A percentile compares a stretch with the other conserved stretches of the same genome.
phyloP scores from a whole-genome alignment of 2,329 filamentous ascomycete genomes.

The Sporothrix sp. region DNA sequence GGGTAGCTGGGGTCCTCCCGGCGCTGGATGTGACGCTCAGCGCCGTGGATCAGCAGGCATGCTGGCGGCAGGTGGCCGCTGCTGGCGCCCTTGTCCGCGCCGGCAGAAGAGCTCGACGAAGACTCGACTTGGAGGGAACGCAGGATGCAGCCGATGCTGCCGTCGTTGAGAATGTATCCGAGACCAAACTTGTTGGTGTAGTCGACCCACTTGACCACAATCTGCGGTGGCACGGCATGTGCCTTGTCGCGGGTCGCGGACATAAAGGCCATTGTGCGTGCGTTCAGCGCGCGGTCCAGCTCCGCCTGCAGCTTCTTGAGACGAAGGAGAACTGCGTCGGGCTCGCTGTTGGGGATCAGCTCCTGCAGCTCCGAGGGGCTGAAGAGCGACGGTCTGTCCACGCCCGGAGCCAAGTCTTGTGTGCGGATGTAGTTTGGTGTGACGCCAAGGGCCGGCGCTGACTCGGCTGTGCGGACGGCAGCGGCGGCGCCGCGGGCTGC shows the following conservation, averaged over 20 bases:
- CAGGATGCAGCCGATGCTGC: slow-evolving; percentile 64
- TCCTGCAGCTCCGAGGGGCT: slow-evolving; percentile 43
- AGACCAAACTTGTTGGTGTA: slow-evolving; percentile 82
- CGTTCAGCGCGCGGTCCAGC: slow-evolving; percentile 52
- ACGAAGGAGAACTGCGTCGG: slow-evolving; percentile 47
- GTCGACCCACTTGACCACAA: slow-evolving; percentile 75
- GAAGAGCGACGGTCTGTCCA: slow-evolving; percentile 40
- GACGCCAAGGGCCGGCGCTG: not conserved
- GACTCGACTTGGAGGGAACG: slow-evolving; percentile 37
- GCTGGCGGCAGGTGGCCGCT: slow-evolving; percentile 57
- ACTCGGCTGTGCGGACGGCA: not conserved
- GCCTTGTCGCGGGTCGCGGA: slow-evolving; percentile 42
- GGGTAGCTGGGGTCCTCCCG: slow-evolving; percentile 44
- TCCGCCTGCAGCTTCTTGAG: slow-evolving; percentile 49
- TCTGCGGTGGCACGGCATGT: slow-evolving; percentile 51
- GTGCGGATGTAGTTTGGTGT: not conserved
- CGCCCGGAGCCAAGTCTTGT: not conserved
- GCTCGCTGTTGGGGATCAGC: slow-evolving; percentile 42
- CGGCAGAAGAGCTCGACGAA: slow-evolving; percentile 4
- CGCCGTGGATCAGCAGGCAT: slow-evolving; percentile 61
- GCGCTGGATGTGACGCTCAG: slow-evolving; percentile 59
- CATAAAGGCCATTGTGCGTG: slow-evolving; percentile 52
- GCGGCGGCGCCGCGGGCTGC: not conserved
- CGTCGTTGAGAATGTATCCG: slow-evolving; percentile 74
- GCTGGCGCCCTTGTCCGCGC: slow-evolving; percentile 25